Conservation (phyloP, 768 basidiomycete species). For the Ramaria sp. region DNA sequence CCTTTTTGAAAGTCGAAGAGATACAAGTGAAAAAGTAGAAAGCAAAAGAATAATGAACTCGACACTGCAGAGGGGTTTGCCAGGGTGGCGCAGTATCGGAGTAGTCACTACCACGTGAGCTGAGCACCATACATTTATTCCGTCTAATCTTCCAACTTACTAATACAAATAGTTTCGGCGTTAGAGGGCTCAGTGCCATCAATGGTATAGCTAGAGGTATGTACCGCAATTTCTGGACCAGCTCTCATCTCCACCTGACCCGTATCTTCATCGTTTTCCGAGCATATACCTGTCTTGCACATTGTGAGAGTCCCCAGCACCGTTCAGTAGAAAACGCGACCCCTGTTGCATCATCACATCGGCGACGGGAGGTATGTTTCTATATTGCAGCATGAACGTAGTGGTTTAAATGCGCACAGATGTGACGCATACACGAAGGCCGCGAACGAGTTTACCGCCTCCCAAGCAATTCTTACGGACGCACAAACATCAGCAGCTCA, state of each 20-base stretch:
- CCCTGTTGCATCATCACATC: conserved; percentile 80
- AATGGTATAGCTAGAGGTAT: conserved; percentile 73
- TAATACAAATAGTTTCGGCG: conserved; percentile 54
- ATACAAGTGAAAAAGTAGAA: too few species aligned
- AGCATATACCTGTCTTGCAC: conserved; percentile 85
- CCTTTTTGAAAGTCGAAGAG: too few species aligned
- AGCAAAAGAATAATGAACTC: too few species aligned
- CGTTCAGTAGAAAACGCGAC: conserved; percentile 53
- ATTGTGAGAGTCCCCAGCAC: conserved; percentile 79
- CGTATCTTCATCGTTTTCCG: conserved; percentile 50
- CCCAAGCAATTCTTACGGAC: conserved; percentile 49
- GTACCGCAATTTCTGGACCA: conserved; percentile 8
- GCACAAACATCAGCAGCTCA: conserved; percentile 46
- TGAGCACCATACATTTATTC: neutral
- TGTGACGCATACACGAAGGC: conserved; percentile 75
- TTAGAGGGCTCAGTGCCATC: conserved; percentile 85
- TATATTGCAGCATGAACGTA: neutral
- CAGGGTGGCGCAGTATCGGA: conserved; percentile 68
- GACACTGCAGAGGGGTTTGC: conserved; percentile 92
- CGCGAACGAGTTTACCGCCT: conserved; percentile 60
- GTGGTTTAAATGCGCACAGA: conserved; percentile 23
- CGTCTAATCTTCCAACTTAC: neutral
- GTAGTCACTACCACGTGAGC: conserved; percentile 70
- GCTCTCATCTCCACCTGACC: neutral
- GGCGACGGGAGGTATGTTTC: conserved; percentile 61